Conservation (phyloP, 2,329 filamentous ascomycete genomes). For the Stenocarpella maydis region DNA sequence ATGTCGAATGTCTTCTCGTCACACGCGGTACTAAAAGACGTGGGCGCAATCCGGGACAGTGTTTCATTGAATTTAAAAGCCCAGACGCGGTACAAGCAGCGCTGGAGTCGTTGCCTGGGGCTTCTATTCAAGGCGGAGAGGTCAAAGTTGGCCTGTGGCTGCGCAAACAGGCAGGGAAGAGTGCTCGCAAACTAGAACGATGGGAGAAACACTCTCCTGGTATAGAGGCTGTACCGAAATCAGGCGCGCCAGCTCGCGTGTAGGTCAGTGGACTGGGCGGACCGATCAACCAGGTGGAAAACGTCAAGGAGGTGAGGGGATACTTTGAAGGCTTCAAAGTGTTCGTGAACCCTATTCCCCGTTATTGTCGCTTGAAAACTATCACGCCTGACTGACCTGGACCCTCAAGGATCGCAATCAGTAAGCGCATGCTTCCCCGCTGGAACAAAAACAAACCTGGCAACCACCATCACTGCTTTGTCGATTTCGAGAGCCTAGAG, state of each 20-base stretch:
- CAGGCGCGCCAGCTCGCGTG: conserved; percentile 50
- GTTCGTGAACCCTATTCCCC: conserved; percentile 41
- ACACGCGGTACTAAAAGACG: conserved; percentile 71
- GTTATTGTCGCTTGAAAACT: background rate
- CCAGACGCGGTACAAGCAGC: conserved; percentile 65
- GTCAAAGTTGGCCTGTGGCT: conserved; percentile 72
- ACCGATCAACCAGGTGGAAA: conserved; percentile 57
- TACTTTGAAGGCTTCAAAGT: conserved; percentile 57
- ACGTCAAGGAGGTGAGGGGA: conserved; percentile 54
- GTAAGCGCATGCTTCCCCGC: conserved; percentile 66
- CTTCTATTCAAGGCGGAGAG: conserved; percentile 62
- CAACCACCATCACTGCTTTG: conserved; percentile 70
- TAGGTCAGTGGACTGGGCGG: conserved; percentile 60
- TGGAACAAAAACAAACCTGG: conserved; percentile 61
- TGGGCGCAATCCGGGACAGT: conserved; percentile 81
- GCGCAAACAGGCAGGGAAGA: conserved; percentile 51
- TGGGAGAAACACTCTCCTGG: too few species aligned
- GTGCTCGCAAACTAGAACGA: conserved; percentile 45
- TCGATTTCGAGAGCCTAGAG: conserved; percentile 65
- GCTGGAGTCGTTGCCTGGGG: conserved; percentile 63
- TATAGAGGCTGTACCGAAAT: conserved; percentile 43
- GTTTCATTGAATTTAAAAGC: conserved; percentile 52
- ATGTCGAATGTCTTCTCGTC: conserved; percentile 70
- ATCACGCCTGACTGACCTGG: conserved; percentile 23
- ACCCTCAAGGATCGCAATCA: conserved; percentile 45